These are phyloP conservation scores for Zelonia costaricensis DNA, from an alignment of 208 protist species.

Conservation along the genomic window DNA sequence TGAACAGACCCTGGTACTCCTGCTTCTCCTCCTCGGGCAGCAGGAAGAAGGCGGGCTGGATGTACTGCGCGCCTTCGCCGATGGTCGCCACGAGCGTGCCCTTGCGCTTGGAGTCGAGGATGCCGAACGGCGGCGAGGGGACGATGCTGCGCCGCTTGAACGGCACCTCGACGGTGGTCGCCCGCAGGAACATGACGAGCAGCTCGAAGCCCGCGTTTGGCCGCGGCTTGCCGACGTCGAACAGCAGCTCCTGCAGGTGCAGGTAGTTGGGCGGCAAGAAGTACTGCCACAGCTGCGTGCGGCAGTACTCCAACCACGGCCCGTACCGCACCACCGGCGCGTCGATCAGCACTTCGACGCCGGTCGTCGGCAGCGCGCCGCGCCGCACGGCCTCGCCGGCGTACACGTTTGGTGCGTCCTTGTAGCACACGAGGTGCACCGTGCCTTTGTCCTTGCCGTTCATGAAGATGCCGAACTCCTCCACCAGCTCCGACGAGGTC, in stretches of 20 bases:
- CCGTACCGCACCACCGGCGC: constrained; percentile 68
- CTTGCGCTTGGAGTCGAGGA: constrained; percentile 68
- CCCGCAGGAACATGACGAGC: constrained; percentile 71
- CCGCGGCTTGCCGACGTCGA: constrained; percentile 66
- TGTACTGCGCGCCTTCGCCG: constrained; percentile 76
- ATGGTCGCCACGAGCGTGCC: constrained; percentile 61
- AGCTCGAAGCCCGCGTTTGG: constrained; percentile 80
- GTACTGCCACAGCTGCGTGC: constrained; percentile 73
- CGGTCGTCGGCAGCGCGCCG: constrained; percentile 60
- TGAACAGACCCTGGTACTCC: constrained; percentile 61
- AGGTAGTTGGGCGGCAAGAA: constrained; percentile 82
- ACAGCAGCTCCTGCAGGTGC: constrained; percentile 59
- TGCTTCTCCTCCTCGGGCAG: constrained; percentile 73
- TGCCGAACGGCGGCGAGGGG: constrained; percentile 85
- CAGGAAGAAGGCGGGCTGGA: constrained; percentile 73
- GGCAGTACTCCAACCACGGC: constrained; percentile 86
- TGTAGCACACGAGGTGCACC: constrained; percentile 78
- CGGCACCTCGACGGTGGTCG: constrained; percentile 64
- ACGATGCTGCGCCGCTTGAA: constrained; percentile 78
- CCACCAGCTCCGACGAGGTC: constrained; percentile 57
- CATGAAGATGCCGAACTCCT: constrained; percentile 78
- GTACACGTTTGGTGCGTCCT: constrained; percentile 82
- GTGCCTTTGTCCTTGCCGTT: constrained; percentile 63
- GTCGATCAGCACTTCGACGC: constrained; percentile 83
- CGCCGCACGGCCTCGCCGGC: constrained; percentile 63